Evolutionary conservation across 768 basidiomycete genomes (phyloP), one percentile per base, ranked within the genome.

Genomic region (Tylopilus balloui): DNA sequence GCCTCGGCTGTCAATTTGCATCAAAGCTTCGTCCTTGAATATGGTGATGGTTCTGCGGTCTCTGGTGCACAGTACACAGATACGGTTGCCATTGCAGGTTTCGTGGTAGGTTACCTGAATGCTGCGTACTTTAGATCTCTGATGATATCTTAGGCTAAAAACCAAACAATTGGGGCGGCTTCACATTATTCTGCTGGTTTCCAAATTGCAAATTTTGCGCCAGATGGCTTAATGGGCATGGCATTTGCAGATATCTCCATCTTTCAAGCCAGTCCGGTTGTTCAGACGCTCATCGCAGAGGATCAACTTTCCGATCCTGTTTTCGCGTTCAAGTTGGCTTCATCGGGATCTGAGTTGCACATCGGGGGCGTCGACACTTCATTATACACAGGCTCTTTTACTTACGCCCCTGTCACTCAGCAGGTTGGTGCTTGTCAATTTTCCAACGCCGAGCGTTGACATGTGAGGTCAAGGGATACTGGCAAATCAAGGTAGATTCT

Each of bases 31-130:
- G 46, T 52, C 1, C 65, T 78, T 21, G 0, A 42, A 23, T 80
- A 77, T 43, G 76, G 71, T 3, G 76, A 79, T 48, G 71, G 72
- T 6, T 73, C 73, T 4, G 55, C 61, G 7, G 72, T 73, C 14
- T 44, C 49, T 17, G 77, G 78, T 2, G 53, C 61, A 28, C 56
- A 72, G 23, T 77, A 72, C 23, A 23, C 61, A 19, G 77, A 78
- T 48, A 63, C 59, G 1, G 71, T 78, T n/a, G 56, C 53, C 28
- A 52, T 78, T 29, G 66, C 60, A n/a, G 71, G 70, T 14, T 47
- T 53, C n/a, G 42, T 42, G 4, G 64, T 66, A 20, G 17, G 62
- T 51, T 7, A 3, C 20, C 1, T 44, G 1, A 12, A 15, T n/a
- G 8, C 3, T 6, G 6, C 5, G 0, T 19, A 20, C 4, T 10